Conservation (phyloP, 1,139 yeast genomes). For the Scheffersomyces stambukii region DNA sequence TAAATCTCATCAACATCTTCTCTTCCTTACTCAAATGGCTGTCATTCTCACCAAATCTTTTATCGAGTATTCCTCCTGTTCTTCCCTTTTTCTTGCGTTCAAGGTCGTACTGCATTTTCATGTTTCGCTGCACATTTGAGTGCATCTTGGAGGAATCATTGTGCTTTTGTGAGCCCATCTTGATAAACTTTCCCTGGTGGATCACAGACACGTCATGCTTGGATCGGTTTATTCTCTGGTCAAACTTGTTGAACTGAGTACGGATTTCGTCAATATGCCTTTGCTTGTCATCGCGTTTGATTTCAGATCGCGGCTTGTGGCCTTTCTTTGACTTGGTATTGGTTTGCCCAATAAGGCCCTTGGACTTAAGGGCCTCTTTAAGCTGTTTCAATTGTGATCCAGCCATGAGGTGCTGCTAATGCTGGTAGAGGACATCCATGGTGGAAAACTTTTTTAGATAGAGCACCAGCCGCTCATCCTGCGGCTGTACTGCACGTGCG, state of each 20-base stretch:
- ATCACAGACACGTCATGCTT: slow-evolving; percentile 62
- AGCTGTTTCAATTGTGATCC: slow-evolving; percentile 86
- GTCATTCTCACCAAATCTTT: slow-evolving; percentile 90
- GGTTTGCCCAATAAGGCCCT: slow-evolving; percentile 81
- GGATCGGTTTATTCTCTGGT: slow-evolving; percentile 63
- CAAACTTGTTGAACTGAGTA: slow-evolving; percentile 86
- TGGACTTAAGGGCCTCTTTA: slow-evolving; percentile 68
- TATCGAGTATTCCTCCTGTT: slow-evolving; percentile 76
- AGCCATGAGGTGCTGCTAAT: slow-evolving; percentile 53
- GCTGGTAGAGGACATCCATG: neutral
- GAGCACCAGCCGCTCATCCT: no score
- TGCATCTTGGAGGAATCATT: slow-evolving; percentile 43
- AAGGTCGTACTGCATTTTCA: slow-evolving; percentile 65
- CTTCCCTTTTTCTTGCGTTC: slow-evolving; percentile 59
- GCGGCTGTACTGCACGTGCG: no score
- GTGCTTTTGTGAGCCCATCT: slow-evolving; percentile 51
- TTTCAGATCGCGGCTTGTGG: slow-evolving; percentile 50
- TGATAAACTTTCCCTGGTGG: slow-evolving; percentile 49
- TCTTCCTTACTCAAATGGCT: slow-evolving; percentile 74
- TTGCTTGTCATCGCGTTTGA: slow-evolving; percentile 63
- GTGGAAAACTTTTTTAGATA: slow-evolving; percentile 1
- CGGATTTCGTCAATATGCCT: slow-evolving; percentile 60
- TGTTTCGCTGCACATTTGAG: slow-evolving; percentile 71
- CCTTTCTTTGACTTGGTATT: slow-evolving; percentile 50
- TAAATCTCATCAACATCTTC: slow-evolving; percentile 91